Evolutionary conservation across 352 stramenopile species (phyloP), one percentile per base, ranked within the genome.

Genomic region (Pythium plurisporium): DNA sequence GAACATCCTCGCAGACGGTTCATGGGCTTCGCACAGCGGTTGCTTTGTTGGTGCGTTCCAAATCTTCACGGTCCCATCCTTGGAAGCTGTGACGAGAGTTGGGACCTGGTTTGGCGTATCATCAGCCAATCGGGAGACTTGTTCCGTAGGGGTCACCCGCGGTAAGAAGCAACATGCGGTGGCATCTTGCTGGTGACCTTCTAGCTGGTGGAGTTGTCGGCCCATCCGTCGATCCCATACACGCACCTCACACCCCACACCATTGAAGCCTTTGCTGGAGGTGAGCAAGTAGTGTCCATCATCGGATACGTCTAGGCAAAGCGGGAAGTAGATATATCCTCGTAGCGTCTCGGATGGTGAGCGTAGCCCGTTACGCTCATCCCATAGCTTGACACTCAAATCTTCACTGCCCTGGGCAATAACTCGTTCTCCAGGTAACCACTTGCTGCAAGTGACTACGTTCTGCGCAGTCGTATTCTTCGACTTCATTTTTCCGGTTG

Each of bases 191-290:
- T 89, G 69, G 14, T 93, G 83, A 3, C 83, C 86, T 14, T 67
- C 42, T 20, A 83, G 78, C 61, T 90, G 68, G 11, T 69, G 33
- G 0, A 91, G 23, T 51, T 89, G 74, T 44, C 76, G 85, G 17
- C 67, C 70, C 25, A 55, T 87, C 8, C 86, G 82, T 46, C 83
- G 72, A 52, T 95, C 86, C 86, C 86, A 95, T 3, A 95, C 70
- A 52, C 83, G 73, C 17, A 79, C 70, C 46, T 94, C 86, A 23
- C 73, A 80, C 2, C 86, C 86, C 23, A 95, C 76, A 10, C 83
- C 79, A 42, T 87, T 95, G 54, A 93, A 93, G 0, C 86, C 86
- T 61, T 94, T 95, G 55, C 86, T 95, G 3, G 82, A 91, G 3
- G 86, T 94, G 27, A 93, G 43, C 10, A 95, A 20, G 53, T 91